These are phyloP conservation scores for Penstemon eatonii DNA, from an alignment of 257 asterid species.

Conservation along the genomic window DNA sequence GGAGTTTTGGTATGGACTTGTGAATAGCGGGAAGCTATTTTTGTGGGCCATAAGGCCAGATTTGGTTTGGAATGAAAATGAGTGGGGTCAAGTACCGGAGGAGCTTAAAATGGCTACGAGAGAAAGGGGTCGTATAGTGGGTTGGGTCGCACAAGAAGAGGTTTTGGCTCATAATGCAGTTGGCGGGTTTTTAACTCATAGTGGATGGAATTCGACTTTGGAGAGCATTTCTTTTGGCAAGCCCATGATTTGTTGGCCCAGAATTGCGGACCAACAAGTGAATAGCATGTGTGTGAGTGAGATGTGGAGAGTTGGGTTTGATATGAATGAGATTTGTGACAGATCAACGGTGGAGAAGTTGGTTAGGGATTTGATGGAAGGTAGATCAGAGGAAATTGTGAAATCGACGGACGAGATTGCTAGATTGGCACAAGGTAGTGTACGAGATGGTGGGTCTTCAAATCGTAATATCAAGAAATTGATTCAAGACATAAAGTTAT, in stretches of 20 bases:
- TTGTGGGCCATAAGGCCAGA: conserved; percentile 44
- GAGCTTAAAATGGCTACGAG: conserved; percentile 22
- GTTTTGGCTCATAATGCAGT: conserved; percentile 36
- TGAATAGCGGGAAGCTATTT: conserved; percentile 32
- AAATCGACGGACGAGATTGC: conserved; percentile 26
- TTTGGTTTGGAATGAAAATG: conserved; percentile 26
- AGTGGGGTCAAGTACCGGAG: conserved; percentile 21
- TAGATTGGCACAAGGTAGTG: conserved; percentile 28
- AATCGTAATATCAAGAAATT: conserved; percentile 30
- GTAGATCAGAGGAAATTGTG: conserved; percentile 13
- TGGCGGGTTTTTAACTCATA: conserved; percentile 43
- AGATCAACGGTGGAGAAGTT: conserved; percentile 39
- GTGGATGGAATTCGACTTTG: conserved; percentile 50
- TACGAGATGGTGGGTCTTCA: conserved; percentile 41
- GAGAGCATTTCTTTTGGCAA: conserved; percentile 41
- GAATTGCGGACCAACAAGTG: conserved; percentile 34
- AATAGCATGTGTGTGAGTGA: conserved; percentile 45
- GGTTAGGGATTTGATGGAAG: conserved; percentile 42
- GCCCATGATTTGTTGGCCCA: conserved; percentile 49
- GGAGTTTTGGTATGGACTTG: conserved; percentile 44
- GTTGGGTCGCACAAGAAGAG: conserved; percentile 46
- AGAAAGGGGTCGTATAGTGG: conserved; percentile 31
- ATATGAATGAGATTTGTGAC: conserved; percentile 38
- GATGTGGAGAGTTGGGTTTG: conserved; percentile 40
- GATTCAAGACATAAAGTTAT: conserved; percentile 21